A percentile compares a stretch with the other conserved stretches of the same genome.
Evolutionary conservation across 345 rosid genomes (phyloP).

Genomic region (Heritiera littoralis): DNA sequence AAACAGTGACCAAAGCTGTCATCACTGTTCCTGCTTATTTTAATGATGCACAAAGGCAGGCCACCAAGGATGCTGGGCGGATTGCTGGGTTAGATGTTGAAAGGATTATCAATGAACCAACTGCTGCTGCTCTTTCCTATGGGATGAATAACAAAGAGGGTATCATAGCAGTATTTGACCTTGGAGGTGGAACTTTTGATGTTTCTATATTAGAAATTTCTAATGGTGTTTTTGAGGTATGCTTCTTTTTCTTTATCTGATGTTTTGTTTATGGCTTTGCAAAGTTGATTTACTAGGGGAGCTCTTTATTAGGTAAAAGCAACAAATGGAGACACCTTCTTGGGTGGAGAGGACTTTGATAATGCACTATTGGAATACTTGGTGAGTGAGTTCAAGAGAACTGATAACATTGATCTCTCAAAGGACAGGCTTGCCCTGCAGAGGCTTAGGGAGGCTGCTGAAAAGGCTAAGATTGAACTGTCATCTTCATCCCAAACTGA

Average conservation of each 20-base stretch:
- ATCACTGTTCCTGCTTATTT: constrained; percentile 49
- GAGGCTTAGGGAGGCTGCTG: constrained; percentile 40
- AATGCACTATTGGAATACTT: constrained; percentile 38
- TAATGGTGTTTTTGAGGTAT: constrained; percentile 48
- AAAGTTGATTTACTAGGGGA: background rate
- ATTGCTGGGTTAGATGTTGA: constrained; percentile 47
- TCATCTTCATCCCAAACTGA: constrained; percentile 41
- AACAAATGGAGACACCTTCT: constrained; percentile 48
- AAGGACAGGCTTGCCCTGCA: constrained; percentile 41
- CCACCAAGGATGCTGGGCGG: constrained; percentile 52
- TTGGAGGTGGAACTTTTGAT: constrained; percentile 48
- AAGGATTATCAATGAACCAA: constrained; percentile 51
- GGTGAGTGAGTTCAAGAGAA: constrained; percentile 37
- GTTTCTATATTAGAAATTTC: constrained; percentile 47
- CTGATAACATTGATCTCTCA: constrained; percentile 36
- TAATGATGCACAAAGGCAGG: constrained; percentile 49
- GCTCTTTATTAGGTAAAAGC: constrained; percentile 39
- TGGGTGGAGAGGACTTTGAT: constrained; percentile 51
- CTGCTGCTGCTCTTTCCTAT: constrained; percentile 48
- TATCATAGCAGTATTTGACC: constrained; percentile 46
- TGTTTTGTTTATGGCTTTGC: background rate
- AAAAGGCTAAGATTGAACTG: constrained; percentile 40
- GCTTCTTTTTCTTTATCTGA: background rate
- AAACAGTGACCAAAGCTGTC: constrained; percentile 40
- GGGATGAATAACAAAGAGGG: constrained; percentile 49